These are phyloP conservation scores for Alternaria postmessia DNA, from an alignment of 2,329 filamentous ascomycete genomes.

Conservation along the genomic window DNA sequence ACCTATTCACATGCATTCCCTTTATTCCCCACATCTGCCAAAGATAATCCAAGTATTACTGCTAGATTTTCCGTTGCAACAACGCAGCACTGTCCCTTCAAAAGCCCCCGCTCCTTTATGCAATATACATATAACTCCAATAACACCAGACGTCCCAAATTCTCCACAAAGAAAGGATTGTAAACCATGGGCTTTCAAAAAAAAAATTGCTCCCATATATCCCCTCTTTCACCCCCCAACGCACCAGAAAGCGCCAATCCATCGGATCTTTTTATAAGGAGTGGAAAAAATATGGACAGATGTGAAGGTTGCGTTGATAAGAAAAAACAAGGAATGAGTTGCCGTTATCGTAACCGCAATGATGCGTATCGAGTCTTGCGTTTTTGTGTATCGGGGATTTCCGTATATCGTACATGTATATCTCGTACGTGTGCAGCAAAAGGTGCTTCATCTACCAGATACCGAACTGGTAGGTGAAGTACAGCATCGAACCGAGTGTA, in stretches of 20 bases:
- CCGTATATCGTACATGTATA: neutral
- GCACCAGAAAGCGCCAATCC: neutral
- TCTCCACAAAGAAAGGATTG: neutral
- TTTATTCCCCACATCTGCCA: neutral
- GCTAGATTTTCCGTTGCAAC: neutral
- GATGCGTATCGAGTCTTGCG: constrained; percentile 5
- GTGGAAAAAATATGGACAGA: constrained; percentile 34
- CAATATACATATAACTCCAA: neutral
- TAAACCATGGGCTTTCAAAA: neutral
- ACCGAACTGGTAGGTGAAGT: constrained; percentile 58
- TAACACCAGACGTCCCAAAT: neutral
- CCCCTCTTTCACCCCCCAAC: neutral
- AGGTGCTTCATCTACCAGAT: constrained; percentile 41
- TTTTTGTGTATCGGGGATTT: neutral
- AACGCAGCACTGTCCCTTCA: neutral
- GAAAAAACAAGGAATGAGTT: constrained; percentile 18
- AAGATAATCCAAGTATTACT: neutral
- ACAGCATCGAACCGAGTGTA: constrained; percentile 66
- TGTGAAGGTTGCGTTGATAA: constrained; percentile 20
- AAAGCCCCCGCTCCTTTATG: neutral
- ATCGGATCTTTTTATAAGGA: constrained; percentile 9
- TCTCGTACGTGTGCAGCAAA: neutral
- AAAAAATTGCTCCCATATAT: too few relatives aligned
- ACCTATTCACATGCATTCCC: neutral
- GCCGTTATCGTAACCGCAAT: constrained; percentile 27